Evolutionary conservation across 352 stramenopile genomes (phyloP), one percentile per base, ranked within the genome.

Genomic region (Lagenidium sp.): DNA sequence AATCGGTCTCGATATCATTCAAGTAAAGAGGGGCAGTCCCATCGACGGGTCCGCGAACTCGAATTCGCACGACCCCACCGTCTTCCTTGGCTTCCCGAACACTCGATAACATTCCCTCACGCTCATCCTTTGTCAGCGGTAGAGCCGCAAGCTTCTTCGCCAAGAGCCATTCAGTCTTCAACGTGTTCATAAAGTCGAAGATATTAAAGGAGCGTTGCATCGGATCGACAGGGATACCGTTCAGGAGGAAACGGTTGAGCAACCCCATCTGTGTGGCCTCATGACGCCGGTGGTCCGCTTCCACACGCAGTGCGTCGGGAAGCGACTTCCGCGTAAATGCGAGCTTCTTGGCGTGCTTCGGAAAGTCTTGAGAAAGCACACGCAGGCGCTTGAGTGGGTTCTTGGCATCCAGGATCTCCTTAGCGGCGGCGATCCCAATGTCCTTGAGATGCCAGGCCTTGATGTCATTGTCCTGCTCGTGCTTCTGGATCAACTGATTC

Each of bases 391-490:
- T 68, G 0, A 98, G 57, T 4, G 86, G 82, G 38, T 95, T 73
- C 26, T 80, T 74, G 6, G 80, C 61, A 19, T 72, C 67, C 6
- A 90, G 26, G 11, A 96, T 80, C 25, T 85, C 66, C 39, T 66
- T 66, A 4, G 76, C 55, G 15, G 85, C 82, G 41, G 89, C 79
- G 13, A 95, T 57, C 12, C 85, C 85, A 12, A 97, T 64, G 50
- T 97, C 75, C 36, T 84, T 81, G 47, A 97, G 63, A 44, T 96
- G 82, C 84, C 82, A 95, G 4, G 89, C 64, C 47, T 94, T 90
- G 6, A 90, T 67, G 20, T 61, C 55, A 6, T 48, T 21, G 13
- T 66, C 44, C n/a, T 58, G 38, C 18, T 63, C 57, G 35, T 65
- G 59, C 24, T 82, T 66, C 41, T 68, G 81, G 7, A 83, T 37